Percentiles rank a stretch among this genome's conserved stretches.
Conservation (phyloP, 2,329 filamentous ascomycete species). For the Endothia cerciana region DNA sequence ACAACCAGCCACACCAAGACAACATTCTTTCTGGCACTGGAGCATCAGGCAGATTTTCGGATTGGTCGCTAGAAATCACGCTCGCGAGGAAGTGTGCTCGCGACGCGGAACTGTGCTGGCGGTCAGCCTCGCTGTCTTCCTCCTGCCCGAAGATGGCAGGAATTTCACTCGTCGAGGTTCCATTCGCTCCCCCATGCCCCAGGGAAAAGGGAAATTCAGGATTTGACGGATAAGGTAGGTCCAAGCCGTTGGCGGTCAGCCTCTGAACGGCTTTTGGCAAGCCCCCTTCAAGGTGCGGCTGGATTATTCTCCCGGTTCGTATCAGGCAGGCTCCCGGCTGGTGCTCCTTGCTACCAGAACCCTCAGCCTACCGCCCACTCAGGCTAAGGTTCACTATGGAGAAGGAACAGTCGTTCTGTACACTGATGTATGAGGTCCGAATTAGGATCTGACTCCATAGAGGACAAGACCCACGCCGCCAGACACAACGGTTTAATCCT, state of each 20-base stretch:
- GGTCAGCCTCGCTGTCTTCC: not conserved
- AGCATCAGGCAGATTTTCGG: not conserved
- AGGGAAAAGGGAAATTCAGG: not conserved
- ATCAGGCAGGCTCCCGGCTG: not conserved
- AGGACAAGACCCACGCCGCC: not conserved
- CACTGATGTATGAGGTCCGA: not conserved
- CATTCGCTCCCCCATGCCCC: not conserved
- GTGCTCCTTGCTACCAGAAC: not conserved
- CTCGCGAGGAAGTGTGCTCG: not conserved
- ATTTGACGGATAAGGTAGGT: not conserved
- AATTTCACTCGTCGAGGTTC: not conserved
- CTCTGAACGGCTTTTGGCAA: not conserved
- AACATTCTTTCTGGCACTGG: not conserved
- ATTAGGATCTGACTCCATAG: not conserved
- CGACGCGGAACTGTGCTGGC: not conserved
- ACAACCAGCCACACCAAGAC: not conserved
- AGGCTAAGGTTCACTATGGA: not conserved
- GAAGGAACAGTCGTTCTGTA: not conserved
- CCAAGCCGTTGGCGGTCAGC: too few relatives aligned
- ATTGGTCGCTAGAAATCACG: not conserved
- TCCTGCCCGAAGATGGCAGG: not conserved
- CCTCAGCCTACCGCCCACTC: not conserved
- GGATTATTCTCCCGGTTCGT: not conserved
- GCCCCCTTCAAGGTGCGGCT: not conserved
- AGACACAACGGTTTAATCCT: not conserved